Base-by-base conservation (phyloP, 495 filamentous ascomycete species). In the Annulohypoxylon bovei region DNA sequence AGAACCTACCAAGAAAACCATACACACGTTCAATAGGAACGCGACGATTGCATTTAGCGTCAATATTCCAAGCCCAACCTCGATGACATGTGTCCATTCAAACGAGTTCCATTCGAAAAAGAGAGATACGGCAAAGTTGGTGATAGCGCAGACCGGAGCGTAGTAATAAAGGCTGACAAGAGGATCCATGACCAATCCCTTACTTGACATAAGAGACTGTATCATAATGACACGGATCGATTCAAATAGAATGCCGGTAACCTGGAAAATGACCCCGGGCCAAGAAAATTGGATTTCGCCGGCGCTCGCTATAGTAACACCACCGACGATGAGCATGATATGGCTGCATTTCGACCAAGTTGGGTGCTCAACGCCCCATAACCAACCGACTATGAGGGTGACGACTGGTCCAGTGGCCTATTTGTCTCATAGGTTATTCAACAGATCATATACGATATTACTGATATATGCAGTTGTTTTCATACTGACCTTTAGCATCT, bases 91-190 rank as follows among this genome's bases (percentile, higher is more conserved):
- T 7, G 74, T 78, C 65, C 87, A 75, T 18, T 81, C 75, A 70
- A 94, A 84, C 1, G 62, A 78, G 20, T 76, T 77, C 25, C 87
- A 68, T 77, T 94, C 92, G 3, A 87, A 81, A 14, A 84, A 73
- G 53, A 88, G 70, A n/a, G 88, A 88, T 14, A 92, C 81, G n/a
- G 88, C 39, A 28, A 88, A 84, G 70, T 95, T 95, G 86, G 93
- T 90, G 47, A 86, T 64, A 5, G 91, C 90, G 77, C 91, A 94
- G 7, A 93, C 85, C 0, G 92, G 92, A 0, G 92, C 92, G 70
- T 90, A 93, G 79, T 95, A 95, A 81, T 95, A 95, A 27, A 95
- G 84, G 33, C 89, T 92, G 46, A 94, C 91, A 14, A 95, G 83
- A 22, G 92, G 91, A 70, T 95, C 92, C 92, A 95, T 94, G 76